Conservation (phyloP, 2,329 filamentous ascomycete genomes). For the Fusarium sp. region DNA sequence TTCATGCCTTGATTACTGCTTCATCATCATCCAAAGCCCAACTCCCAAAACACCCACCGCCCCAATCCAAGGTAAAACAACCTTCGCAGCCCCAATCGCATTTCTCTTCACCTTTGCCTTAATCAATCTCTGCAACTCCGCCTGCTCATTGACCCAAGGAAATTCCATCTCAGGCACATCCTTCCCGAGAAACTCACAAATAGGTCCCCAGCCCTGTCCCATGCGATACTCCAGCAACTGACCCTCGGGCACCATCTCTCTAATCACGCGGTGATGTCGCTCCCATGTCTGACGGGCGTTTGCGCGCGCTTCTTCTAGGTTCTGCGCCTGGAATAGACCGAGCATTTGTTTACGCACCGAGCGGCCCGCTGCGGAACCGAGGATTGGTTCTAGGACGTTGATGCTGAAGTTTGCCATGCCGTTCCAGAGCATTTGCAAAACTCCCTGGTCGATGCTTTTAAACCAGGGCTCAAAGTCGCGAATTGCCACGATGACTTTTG, state of each 20-base stretch:
- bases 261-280: slow-evolving; percentile 46
- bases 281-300: slow-evolving; percentile 45
- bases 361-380: slow-evolving; percentile 47
- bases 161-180: slow-evolving; percentile 48
- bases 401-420: slow-evolving; percentile 33
- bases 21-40: slow-evolving; percentile 19
- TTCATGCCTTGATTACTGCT: too few relatives aligned
- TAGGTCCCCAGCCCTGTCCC: slow-evolving; percentile 51
- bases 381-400: slow-evolving; percentile 43
- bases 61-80: slow-evolving; percentile 35
- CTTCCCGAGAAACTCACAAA: slow-evolving; percentile 52
- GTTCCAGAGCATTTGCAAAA: slow-evolving; percentile 43
- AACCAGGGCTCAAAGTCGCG: slow-evolving; percentile 50
- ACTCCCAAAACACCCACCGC: slow-evolving; percentile 15
- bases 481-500: slow-evolving; percentile 49
- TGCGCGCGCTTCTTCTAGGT: slow-evolving; percentile 35
- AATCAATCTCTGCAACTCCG: slow-evolving; percentile 27
- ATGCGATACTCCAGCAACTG: slow-evolving; percentile 49
- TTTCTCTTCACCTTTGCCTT: slow-evolving; percentile 21
- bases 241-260: slow-evolving; percentile 42
- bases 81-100: background rate
- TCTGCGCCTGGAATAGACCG: slow-evolving; percentile 44
- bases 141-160: slow-evolving; percentile 49
- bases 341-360: slow-evolving; percentile 44
- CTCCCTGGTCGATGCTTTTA: slow-evolving; percentile 47